Conservation (phyloP, 495 filamentous ascomycete genomes). For the Mycothermus thermophilus region DNA sequence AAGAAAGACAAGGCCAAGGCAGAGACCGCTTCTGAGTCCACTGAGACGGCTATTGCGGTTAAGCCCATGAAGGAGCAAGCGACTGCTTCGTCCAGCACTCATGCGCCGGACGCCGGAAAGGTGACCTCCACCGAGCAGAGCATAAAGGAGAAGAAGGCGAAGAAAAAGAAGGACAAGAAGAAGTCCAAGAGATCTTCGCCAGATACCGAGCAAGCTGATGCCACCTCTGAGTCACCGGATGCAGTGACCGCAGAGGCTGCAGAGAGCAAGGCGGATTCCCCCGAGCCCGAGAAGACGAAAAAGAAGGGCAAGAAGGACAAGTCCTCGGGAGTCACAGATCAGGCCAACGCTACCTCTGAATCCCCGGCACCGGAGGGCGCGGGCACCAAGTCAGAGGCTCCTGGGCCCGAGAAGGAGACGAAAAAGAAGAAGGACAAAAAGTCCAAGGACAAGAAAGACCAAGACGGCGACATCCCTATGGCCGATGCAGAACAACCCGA, state of each 20-base stretch:
- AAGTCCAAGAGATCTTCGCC: not conserved
- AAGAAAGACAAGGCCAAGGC: slow-evolving; percentile 2
- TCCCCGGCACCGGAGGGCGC: slow-evolving; percentile 1
- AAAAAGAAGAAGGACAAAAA: slow-evolving; percentile 5
- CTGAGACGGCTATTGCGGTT: too few species aligned
- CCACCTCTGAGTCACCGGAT: not conserved
- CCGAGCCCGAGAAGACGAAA: not conserved
- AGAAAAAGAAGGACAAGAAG: slow-evolving; percentile 10
- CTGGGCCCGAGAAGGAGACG: slow-evolving; percentile 2
- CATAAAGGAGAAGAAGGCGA: slow-evolving; percentile 10
- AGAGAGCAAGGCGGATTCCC: not conserved
- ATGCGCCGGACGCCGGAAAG: too few species aligned
- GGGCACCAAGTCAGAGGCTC: not conserved
- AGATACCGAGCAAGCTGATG: not conserved
- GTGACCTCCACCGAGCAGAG: slow-evolving; percentile 17
- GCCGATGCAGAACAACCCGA: too few species aligned
- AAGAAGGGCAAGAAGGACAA: not conserved
- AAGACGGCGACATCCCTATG: too few species aligned
- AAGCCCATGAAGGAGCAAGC: slow-evolving; percentile 4
- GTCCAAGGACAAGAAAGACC: slow-evolving; percentile 1
- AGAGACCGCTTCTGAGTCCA: slow-evolving; percentile 1
- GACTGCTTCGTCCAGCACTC: too few species aligned
- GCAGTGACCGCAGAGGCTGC: not conserved
- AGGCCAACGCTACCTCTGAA: not conserved
- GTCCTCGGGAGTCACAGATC: slow-evolving; percentile 3